Base-by-base conservation (phyloP, 805 yeast genomes). In the Hagleromyces aurorensis region DNA sequence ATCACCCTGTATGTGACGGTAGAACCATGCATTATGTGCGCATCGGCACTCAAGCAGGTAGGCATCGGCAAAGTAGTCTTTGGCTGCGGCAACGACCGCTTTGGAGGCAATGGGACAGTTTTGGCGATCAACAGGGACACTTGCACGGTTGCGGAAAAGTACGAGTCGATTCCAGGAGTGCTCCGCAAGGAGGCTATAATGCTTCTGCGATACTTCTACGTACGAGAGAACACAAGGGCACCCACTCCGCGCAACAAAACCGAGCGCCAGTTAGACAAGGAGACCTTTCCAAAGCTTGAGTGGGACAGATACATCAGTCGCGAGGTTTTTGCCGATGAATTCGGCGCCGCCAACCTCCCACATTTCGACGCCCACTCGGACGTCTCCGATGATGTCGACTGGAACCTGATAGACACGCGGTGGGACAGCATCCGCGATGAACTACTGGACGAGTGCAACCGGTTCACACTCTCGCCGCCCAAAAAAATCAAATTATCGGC, bases 21-120 rank as follows among this genome's bases (percentile, higher is more conserved):
- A 0, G 98, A 91, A 56, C 98, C 98, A 0, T 91, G 98, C 52
- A 80, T 91, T 6, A 91, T 91, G 98, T 91, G 98, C 61, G 97
- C 96, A 0, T 75, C 91, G 22, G 86, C 94, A 3, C 58, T 91
- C 22, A 68, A 87, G 35, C 98, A 91, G 44, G 53, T 87, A 25
- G 78, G 80, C 2, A 73, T 91, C 7, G 57, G 72, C 17, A 62
- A 64, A 22, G 95, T 89, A 1, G 75, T 76, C 25, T 91, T 84
- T 48, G 97, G 98, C 0, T 87, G 96, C 48, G 91, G 85, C 0
- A 91, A 91, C 52, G 97, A 89, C 39, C 59, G 97, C 25, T 91
- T 91, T 59, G 98, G 98, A 0, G 97, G 98, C 0, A 87, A 87
- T 53, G 97, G 97, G 1, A 78, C 94, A 0, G 91, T 89, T 2